Evolutionary conservation across 2,329 filamentous ascomycete genomes (phyloP).

Genomic region (Xylaria sp.): DNA sequence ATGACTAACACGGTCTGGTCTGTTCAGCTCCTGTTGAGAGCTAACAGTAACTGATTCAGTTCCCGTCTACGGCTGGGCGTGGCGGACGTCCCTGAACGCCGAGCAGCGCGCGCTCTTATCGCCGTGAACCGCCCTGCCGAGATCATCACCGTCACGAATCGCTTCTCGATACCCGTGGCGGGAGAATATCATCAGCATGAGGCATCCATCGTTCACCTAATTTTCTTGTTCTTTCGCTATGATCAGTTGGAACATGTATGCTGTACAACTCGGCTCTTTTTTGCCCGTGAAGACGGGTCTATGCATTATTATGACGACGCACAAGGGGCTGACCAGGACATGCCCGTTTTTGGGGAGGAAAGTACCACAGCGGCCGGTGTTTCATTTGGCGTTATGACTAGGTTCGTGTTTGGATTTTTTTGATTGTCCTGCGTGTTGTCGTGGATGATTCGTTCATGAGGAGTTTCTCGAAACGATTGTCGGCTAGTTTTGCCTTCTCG

Average conservation of each 20-base stretch:
- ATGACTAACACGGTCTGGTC: conserved; percentile 33
- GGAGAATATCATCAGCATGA: conserved; percentile 24
- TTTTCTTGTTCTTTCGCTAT: conserved; percentile 29
- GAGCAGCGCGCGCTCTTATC: neutral
- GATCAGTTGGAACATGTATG: conserved; percentile 25
- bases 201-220: conserved; percentile 17
- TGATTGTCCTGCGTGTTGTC: conserved; percentile 13
- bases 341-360: conserved; percentile 23
- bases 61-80: conserved; percentile 10
- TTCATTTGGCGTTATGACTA: conserved; percentile 34
- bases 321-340: conserved; percentile 14
- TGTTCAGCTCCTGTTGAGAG: conserved; percentile 37
- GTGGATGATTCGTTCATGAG: conserved; percentile 14
- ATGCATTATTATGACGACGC: conserved; percentile 30
- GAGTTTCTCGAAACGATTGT: conserved; percentile 3
- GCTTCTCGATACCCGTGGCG: conserved; percentile 30
- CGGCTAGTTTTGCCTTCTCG: conserved; percentile 2
- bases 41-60: conserved; percentile 37
- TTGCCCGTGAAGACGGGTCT: conserved; percentile 26
- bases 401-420: conserved; percentile 18
- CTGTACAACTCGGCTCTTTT: conserved; percentile 27
- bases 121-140: conserved; percentile 14
- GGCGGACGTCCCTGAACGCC: neutral
- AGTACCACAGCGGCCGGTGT: conserved; percentile 32
- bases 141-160: conserved; percentile 14